phyloP scores from a whole-genome alignment of 2,329 filamentous ascomycete species.

The Botrytis fragariae region DNA sequence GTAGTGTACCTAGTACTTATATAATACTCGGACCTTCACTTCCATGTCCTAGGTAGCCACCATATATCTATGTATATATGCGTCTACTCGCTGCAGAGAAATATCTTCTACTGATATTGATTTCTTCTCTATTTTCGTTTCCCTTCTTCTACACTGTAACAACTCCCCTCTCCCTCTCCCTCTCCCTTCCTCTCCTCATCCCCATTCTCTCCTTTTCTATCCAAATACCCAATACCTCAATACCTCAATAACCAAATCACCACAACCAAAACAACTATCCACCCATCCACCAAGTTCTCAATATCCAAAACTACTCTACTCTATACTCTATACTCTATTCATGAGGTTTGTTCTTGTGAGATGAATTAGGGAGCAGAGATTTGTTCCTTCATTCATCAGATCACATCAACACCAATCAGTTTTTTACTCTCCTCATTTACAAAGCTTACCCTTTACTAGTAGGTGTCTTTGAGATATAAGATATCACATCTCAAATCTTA shows the following conservation, averaged over 20 bases:
- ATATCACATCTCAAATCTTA: not conserved
- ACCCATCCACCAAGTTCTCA: not conserved
- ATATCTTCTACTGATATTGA: not conserved
- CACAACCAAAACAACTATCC: not conserved
- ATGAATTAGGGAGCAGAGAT: rapidly evolving
- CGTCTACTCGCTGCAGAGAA: not conserved
- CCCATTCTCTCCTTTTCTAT: not conserved
- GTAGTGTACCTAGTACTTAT: too few relatives aligned
- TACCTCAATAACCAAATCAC: not conserved
- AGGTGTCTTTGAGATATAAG: not conserved
- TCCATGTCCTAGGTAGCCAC: too few relatives aligned
- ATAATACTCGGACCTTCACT: too few relatives aligned
- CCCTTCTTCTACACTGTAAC: not conserved
- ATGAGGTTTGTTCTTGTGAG: not conserved
- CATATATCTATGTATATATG: too few relatives aligned
- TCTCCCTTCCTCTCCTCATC: not conserved
- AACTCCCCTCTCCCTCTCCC: not conserved
- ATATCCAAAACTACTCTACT: not conserved
- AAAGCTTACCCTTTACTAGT: not conserved
- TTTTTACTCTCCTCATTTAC: not conserved
- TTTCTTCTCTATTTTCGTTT: not conserved
- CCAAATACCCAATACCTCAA: not conserved
- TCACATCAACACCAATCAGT: not conserved
- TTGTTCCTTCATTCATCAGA: not conserved
- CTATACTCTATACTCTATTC: too few relatives aligned